Conservation (phyloP, 164 flowering plant species). For the Litsea cubeba region DNA sequence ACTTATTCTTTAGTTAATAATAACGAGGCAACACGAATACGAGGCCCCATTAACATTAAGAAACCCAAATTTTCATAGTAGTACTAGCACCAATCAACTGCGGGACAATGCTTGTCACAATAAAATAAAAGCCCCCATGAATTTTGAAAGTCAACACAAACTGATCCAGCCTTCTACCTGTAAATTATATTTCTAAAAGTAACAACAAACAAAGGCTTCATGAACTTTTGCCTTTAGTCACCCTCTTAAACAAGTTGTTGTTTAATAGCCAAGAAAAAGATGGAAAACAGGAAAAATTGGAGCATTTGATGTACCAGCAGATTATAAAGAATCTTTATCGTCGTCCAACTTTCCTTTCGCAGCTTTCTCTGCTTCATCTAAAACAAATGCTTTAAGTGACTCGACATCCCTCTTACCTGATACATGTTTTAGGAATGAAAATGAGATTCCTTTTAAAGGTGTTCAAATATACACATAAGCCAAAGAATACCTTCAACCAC, state of each 20-base stretch:
- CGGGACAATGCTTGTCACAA: too few relatives aligned
- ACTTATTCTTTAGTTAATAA: too few relatives aligned
- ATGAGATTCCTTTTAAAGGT: neutral
- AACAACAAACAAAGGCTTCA: neutral
- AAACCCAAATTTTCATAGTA: too few relatives aligned
- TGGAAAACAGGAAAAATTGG: neutral
- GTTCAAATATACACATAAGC: neutral
- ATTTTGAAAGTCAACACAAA: neutral
- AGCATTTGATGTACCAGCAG: neutral
- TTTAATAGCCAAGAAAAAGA: neutral
- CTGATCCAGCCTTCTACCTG: neutral
- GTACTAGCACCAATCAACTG: too few relatives aligned
- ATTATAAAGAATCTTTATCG: constrained; percentile 37
- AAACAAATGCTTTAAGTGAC: constrained; percentile 62
- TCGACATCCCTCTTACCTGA: constrained; percentile 77
- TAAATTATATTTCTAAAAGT: too few relatives aligned
- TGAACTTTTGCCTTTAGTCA: neutral
- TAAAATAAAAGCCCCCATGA: neutral
- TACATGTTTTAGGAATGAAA: neutral
- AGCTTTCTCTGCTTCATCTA: constrained; percentile 86
- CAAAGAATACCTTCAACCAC: neutral
- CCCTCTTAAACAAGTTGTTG: neutral
- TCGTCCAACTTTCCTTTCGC: constrained; percentile 42
- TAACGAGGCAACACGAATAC: too few relatives aligned
- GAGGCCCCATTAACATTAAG: too few relatives aligned